Conservation (phyloP, 129 eudicot genomes). For the Tagetes patula region DNA sequence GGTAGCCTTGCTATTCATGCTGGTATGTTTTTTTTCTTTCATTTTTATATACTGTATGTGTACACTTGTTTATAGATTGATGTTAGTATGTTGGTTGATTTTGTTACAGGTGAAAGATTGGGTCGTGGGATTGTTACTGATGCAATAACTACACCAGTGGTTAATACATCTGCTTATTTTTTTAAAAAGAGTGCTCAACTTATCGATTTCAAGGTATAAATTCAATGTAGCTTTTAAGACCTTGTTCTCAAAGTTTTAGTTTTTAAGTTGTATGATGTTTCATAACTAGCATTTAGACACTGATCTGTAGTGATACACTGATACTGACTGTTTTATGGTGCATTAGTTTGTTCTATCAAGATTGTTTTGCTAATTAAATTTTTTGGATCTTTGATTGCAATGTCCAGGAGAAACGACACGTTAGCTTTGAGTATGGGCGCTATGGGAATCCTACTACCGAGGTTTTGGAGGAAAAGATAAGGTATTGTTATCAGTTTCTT, state of each 20-base stretch:
- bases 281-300: neutral
- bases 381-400: neutral
- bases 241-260: neutral
- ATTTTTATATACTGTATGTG: neutral
- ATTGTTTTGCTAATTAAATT: neutral
- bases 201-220: constrained; percentile 77
- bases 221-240: neutral
- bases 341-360: no score
- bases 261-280: neutral
- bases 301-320: no score
- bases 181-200: constrained; percentile 79
- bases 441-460: constrained; percentile 84
- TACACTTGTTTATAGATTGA: neutral
- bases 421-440: constrained; percentile 85
- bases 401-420: constrained; percentile 61
- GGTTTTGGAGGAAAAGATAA: constrained; percentile 75
- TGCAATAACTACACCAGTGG: constrained; percentile 90
- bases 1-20: constrained; percentile 95
- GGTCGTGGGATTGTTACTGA: constrained; percentile 77
- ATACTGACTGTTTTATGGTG: no score
- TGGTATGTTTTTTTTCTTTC: constrained; percentile 35
- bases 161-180: constrained; percentile 86
- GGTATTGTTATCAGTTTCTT: constrained; percentile 33
- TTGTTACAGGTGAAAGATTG: constrained; percentile 71
- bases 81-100: neutral